Evolutionary conservation across 2,329 filamentous ascomycete genomes (phyloP), one percentile per base, ranked within the genome.

Genomic region (Apiospora saccharicola): DNA sequence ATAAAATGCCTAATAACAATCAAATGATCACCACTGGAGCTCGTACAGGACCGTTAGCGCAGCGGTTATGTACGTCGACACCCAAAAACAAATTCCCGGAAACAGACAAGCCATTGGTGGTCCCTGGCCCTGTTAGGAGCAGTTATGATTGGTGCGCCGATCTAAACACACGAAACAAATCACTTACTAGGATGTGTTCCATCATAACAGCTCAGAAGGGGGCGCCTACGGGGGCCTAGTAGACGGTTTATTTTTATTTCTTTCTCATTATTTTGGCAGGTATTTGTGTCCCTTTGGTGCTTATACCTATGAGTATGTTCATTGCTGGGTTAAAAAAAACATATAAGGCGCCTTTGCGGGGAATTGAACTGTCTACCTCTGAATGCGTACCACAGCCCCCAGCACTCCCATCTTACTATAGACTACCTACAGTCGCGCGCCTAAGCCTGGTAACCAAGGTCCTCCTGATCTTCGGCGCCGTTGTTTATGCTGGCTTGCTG

Each of bases 221-320:
- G 57, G 57, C 34, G 57, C 57, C 41, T 34, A 41, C 6, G 57
- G 41, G 57, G 57, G 57, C 57, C 57, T 64, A 64, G 57, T 41
- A 41, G 57, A 64, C 57, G 22, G 53, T 61, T 34, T 64, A n/a
- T 19, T 41, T n/a, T 64, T 64, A 13, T n/a, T 64, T 64, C n/a
- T 41, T 41, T 37, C 19, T 64, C 7, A 14, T n/a, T 41, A 26
- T 26, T 14, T 13, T 24, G 24, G 5, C 3, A n/a, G 12, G 6
- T 10, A 19, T 61, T 19, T 34, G 7, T 22, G 34, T 41, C n/a
- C 2, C n/a, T 49, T 12, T 10, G 7, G 3, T 49, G 19, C 19
- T n/a, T n/a, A 5, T 47, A 2, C 22, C 10, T 22, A n/a, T 49
- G 22, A n/a, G 46, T n/a, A n/a, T n/a, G 6, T 41, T 41, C 7